phyloP scores from a whole-genome alignment of 192 early-diverging fungal species.

The Gryganskiella cystojenkinii region DNA sequence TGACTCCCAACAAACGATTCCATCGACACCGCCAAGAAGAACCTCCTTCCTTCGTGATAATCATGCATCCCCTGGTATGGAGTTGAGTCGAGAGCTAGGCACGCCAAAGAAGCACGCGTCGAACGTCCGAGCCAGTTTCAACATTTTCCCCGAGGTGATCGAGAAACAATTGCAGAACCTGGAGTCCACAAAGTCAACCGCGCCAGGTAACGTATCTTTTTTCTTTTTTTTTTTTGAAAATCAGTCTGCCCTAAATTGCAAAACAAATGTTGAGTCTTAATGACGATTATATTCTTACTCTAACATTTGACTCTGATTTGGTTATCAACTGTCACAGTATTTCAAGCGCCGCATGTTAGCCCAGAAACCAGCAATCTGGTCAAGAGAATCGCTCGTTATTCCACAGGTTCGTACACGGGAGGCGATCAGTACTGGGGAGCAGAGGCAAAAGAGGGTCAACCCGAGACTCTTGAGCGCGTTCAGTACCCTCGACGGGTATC shows the following conservation, averaged over 20 bases:
- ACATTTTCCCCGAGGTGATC: slow-evolving; percentile 41
- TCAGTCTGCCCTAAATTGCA: background rate
- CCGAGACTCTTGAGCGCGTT: slow-evolving; percentile 8
- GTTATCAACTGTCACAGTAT: slow-evolving; percentile 27
- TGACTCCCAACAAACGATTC: background rate
- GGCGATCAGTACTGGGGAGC: slow-evolving; percentile 2
- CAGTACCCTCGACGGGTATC: background rate
- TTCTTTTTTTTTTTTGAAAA: background rate
- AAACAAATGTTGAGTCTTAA: background rate
- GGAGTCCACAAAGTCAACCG: slow-evolving; percentile 10
- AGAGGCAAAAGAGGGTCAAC: slow-evolving; percentile 3
- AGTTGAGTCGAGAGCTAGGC: background rate
- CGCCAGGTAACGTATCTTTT: background rate
- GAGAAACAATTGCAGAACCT: slow-evolving; percentile 33
- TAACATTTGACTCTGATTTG: background rate
- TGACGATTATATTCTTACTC: background rate
- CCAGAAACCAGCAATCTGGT: slow-evolving; percentile 40
- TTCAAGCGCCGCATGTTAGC: slow-evolving; percentile 34
- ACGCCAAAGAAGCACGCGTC: slow-evolving; percentile 29
- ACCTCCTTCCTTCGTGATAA: background rate
- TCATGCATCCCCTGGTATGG: no score
- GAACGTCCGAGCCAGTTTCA: slow-evolving; percentile 17
- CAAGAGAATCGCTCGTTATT: slow-evolving; percentile 39
- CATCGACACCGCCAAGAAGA: background rate
- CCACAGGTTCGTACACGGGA: slow-evolving; percentile 11